Base-by-base conservation (phyloP, 768 basidiomycete species). In the Exidia glandulosa region DNA sequence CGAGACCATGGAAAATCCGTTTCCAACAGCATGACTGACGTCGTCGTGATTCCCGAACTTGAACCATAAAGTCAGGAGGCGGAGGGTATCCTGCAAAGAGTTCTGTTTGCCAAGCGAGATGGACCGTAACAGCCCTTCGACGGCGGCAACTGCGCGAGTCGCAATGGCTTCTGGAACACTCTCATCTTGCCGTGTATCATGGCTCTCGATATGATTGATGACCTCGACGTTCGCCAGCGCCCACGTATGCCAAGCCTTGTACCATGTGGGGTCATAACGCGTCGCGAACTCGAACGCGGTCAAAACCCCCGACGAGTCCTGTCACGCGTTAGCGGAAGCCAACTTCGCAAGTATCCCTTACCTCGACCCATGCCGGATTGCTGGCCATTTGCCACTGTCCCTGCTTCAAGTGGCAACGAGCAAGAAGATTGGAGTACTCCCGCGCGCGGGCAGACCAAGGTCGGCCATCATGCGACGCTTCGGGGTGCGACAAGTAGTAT, bases 171-270 rank as follows among this genome's bases (percentile, higher is more conserved):
- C 79, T 3, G 83, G 80, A 12, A 87, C 69, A 58, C 88, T 86
- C 10, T 75, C 71, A 25, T 76, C 74, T 60, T 80, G 80, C 52
- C 75, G 77, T 62, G 84, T 81, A 32, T 71, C 74, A 66, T 84
- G 84, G 47, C 74, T 79, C 69, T 95, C 93, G 66, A 95, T 75
- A 66, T 87, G 82, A 30, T 81, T 79, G 62, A 98, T 85, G 63
- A 97, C 91, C 59, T 97, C 93, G 64, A 96, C 94, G 71, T 98
- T 97, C 2, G 94, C 88, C 58, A 98, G 76, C 2, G 96, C 95
- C 93, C 94, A 99, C 1, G 92, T 93, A 68, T 99, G 96, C 94
- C 94, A 98, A 19, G 95, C 96, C 70, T 99, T 97, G 73, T 97
- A 97, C 96, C 96, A 99, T n/a, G 80, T 78, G 3, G 88, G 83